Evolutionary conservation across 352 stramenopile genomes (phyloP), one percentile per base, ranked within the genome.

Genomic region (Phytophthora ramorum): DNA sequence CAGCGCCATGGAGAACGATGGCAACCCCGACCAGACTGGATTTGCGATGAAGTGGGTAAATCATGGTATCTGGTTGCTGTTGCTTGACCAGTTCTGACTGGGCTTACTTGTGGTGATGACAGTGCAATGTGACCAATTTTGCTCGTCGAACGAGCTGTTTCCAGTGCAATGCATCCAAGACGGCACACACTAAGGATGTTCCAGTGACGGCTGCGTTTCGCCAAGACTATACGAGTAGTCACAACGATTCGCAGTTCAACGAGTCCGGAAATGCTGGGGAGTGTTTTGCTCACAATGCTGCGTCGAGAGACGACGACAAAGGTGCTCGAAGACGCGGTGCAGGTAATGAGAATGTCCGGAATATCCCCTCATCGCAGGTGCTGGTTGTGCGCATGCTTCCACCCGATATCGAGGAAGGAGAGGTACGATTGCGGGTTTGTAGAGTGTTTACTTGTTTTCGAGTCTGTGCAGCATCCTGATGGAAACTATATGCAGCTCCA

Each of bases 41-140:
- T 93, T 44, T 95, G 86, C 40, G 69, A 80, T 5, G 69, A 91
- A 58, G 87, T 93, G 38, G 4, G 56, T 52, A 16, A 13, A 9
- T 35, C 22, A 7, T 30, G 9, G 46, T 1, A 45, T 32, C 26
- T 32, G 7, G 4, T 6, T 32, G 26, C 46, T 60, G 12, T 24
- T 59, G 40, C 37, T 35, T 2, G 26, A 32, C 26, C 26, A 20
- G 40, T 40, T 45, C 51, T 43, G 19, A 54, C 14, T 34, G 30
- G 10, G 26, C 8, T 32, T 54, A 24, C 34, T 46, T 34, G n/a
- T 58, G 51, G 10, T 55, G 10, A 19, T 45, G 28, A 16, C 37
- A 96, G 87, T 96, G 87, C 57, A 69, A 89, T 38, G 71, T 75
- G n/a, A 82, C 75, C 12, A 96, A 94, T 56, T 96, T 94, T 62